Conservation (phyloP, 2,329 filamentous ascomycete species). For the Keithomyces neogunnii region DNA sequence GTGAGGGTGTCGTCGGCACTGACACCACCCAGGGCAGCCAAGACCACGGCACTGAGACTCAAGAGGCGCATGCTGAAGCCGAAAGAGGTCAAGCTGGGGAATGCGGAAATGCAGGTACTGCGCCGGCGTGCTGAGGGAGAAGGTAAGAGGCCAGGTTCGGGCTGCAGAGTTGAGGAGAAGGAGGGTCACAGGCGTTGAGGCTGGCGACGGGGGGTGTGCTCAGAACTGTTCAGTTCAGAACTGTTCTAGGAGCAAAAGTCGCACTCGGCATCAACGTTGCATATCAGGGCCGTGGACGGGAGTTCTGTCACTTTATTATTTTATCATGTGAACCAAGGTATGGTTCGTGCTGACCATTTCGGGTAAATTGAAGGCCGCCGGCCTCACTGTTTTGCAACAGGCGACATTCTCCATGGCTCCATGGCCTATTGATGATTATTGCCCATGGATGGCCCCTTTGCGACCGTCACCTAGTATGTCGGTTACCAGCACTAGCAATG, state of each 20-base stretch:
- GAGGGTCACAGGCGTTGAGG: neutral
- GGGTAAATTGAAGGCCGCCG: neutral
- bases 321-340: neutral
- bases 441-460: too few relatives aligned
- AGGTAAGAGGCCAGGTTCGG: neutral
- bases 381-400: neutral
- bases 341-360: neutral
- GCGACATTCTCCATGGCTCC: neutral
- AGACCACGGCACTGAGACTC: neutral
- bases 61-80: slow-evolving; percentile 4
- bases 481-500: too few relatives aligned
- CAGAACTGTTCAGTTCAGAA: neutral
- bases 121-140: neutral
- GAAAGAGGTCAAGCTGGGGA: neutral
- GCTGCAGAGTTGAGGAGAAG: neutral
- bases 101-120: neutral
- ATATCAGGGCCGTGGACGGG: neutral
- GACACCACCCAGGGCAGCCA: slow-evolving; percentile 1
- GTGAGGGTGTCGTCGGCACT: neutral
- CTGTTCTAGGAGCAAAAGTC: too few relatives aligned
- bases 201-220: neutral
- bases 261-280: too few relatives aligned
- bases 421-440: too few relatives aligned
- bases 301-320: neutral
- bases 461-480: too few relatives aligned